Evolutionary conservation across 129 eudicot genomes (phyloP).

Genomic region (Smallanthus sonchifolius): DNA sequence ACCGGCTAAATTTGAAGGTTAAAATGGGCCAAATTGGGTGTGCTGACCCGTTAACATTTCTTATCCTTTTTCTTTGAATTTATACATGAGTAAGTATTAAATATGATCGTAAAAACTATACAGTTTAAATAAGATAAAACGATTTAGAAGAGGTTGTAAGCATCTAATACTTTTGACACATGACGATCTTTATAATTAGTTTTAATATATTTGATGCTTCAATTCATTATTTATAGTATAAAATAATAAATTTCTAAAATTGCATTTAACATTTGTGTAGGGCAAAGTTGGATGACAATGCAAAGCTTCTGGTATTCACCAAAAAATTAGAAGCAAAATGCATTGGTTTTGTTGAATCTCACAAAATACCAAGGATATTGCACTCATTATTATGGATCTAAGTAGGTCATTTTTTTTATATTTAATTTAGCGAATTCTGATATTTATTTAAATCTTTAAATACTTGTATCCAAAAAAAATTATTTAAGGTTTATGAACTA

Average conservation of each 20-base stretch:
- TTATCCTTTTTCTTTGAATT: no score
- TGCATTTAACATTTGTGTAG: slow-evolving; percentile 36
- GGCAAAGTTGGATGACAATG: slow-evolving; percentile 83
- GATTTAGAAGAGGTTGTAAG: not conserved
- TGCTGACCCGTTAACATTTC: no score
- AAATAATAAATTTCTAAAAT: not conserved
- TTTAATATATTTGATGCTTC: not conserved
- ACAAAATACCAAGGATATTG: slow-evolving; percentile 97
- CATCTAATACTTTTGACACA: not conserved
- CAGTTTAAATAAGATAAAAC: not conserved
- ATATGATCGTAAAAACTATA: not conserved
- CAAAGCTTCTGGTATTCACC: slow-evolving; percentile 71
- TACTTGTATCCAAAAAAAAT: no score
- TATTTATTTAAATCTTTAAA: not conserved
- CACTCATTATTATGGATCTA: slow-evolving; percentile 83
- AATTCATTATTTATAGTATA: not conserved
- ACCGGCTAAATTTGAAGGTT: no score
- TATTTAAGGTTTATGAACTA: no score
- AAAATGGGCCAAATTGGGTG: no score
- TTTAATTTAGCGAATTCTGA: not conserved
- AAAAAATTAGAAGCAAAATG: slow-evolving; percentile 92
- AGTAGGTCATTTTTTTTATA: slow-evolving; percentile 36
- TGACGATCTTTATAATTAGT: not conserved
- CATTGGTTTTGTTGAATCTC: slow-evolving; percentile 64
- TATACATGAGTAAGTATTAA: not conserved